phyloP scores from a whole-genome alignment of 2,329 filamentous ascomycete genomes.

The Chaetomium strumarium region DNA sequence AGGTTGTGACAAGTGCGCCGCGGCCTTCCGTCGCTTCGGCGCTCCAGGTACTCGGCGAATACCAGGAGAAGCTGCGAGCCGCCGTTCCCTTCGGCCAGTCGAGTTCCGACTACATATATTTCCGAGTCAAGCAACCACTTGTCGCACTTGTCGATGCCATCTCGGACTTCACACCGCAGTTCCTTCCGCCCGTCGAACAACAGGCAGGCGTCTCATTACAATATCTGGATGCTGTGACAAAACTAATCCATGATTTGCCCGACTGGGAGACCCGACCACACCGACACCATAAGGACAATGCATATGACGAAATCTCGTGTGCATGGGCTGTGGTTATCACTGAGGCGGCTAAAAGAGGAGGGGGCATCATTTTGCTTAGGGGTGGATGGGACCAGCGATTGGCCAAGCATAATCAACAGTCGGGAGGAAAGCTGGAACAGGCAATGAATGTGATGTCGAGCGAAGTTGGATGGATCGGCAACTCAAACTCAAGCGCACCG shows the following conservation, averaged over 20 bases:
- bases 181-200: constrained; percentile 82
- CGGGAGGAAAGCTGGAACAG: constrained; percentile 71
- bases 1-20: constrained; percentile 78
- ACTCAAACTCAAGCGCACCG: constrained; percentile 23
- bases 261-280: constrained; percentile 86
- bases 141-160: constrained; percentile 79
- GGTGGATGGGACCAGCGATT: constrained; percentile 90
- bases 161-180: constrained; percentile 91
- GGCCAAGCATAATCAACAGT: constrained; percentile 79
- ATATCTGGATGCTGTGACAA: constrained; percentile 84
- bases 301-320: constrained; percentile 91
- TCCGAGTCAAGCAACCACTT: constrained; percentile 78
- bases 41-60: constrained; percentile 72
- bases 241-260: constrained; percentile 82
- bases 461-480: constrained; percentile 73
- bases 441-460: constrained; percentile 72
- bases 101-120: constrained; percentile 89
- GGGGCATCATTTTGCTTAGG: constrained; percentile 82
- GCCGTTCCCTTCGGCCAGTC: constrained; percentile 82
- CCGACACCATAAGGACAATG: constrained; percentile 88
- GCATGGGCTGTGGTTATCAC: constrained; percentile 90
- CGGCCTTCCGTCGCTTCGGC: constrained; percentile 79
- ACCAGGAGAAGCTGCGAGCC: constrained; percentile 69
- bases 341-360: constrained; percentile 84
- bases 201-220: constrained; percentile 78